Percentiles rank a stretch among this genome's conserved stretches.
Conservation (phyloP, 2,329 filamentous ascomycete genomes). For the Fusarium pininemorale region DNA sequence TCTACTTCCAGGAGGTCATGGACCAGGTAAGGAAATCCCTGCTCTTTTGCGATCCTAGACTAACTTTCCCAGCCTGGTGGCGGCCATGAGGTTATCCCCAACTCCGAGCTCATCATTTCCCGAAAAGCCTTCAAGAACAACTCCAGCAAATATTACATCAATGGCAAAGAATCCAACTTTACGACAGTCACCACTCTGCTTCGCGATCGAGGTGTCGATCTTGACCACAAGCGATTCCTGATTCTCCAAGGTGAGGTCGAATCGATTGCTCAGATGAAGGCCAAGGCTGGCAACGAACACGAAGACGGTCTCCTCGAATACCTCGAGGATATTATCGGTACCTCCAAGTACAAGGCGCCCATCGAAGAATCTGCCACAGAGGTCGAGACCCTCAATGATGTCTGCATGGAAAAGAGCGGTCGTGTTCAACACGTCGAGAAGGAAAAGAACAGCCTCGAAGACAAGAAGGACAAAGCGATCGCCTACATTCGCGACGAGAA, state of each 20-base stretch:
- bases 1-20: conserved; percentile 95
- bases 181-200: conserved; percentile 89
- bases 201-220: conserved; percentile 87
- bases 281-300: conserved; percentile 93
- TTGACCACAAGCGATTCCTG: conserved; percentile 97
- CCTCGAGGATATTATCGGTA: conserved; percentile 97
- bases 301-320: conserved; percentile 97
- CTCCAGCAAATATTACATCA: conserved; percentile 97
- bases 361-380: conserved; percentile 94
- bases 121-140: conserved; percentile 97
- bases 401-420: conserved; percentile 93
- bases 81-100: conserved; percentile 78
- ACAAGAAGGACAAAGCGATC: conserved; percentile 95
- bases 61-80: conserved; percentile 68
- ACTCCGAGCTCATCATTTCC: conserved; percentile 88
- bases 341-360: conserved; percentile 96
- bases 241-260: conserved; percentile 98
- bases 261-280: conserved; percentile 98
- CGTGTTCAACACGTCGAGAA: conserved; percentile 98
- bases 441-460: conserved; percentile 90
- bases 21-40: conserved; percentile 67
- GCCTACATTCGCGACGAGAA: conserved; percentile 93
- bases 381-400: conserved; percentile 91
- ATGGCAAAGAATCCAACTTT: conserved; percentile 88
- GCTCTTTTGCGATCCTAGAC: neutral